Base-by-base conservation (phyloP, 2,329 filamentous ascomycete genomes). In the Claviceps monticola region DNA sequence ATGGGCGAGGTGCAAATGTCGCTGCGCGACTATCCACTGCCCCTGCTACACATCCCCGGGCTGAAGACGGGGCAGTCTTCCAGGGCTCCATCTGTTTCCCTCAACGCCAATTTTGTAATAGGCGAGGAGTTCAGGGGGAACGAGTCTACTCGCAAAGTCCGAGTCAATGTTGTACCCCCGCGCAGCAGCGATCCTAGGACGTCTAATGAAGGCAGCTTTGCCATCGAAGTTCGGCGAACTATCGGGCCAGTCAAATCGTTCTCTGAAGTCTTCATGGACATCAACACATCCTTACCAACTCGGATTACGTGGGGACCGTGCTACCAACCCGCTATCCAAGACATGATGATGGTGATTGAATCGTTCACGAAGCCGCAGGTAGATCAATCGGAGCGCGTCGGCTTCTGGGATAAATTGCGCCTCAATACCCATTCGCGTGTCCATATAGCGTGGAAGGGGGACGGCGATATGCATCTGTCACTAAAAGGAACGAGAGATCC, bases 331-430 rank as follows among this genome's bases (percentile, higher is more conserved):
- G 91, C 91, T 1, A 91, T 98, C 48, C 93, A 98, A 66, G 94
- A 98, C 63, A 95, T 97, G 86, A 98, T 98, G 93, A 96, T 97
- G 79, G 90, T 90, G 26, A 86, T 98, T 55, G 93, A 98, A 68
- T 91, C 87, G 2, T 97, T 98, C 65, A 96, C 91, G 1, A 98
- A 98, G 64, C 88, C 91, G 7, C 90, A 91, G 56, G 75, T 96
- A 29, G 94, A 98, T 65, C 85, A 87, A 1, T 97, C 93, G 0
- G 94, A 98, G 57, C 79, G 86, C 52, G 88, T 95, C 46, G 93
- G 93, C 3, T 98, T 98, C 71, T 98, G 93, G 93, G 93, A 98
- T 69, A 98, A 98, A 74, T 90, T 98, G 49, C 79, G 93, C 51
- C 76, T 98, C 39, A 90, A 84, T 60, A 95, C 96, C 66, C 93